Evolutionary conservation across 352 stramenopile species (phyloP), one percentile per base, ranked within the genome.

Genomic region (Peronospora tabacina): DNA sequence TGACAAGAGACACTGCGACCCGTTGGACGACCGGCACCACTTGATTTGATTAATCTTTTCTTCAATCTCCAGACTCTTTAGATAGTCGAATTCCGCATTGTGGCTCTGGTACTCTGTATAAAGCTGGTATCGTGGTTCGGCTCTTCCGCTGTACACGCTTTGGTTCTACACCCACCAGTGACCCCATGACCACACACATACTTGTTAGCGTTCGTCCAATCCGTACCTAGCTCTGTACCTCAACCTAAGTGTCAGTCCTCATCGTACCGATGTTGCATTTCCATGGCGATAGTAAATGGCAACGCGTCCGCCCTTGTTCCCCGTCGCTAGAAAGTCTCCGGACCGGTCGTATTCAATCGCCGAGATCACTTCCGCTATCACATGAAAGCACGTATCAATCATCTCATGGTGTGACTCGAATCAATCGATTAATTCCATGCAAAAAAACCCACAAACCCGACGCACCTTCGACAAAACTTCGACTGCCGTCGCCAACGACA

Each of bases 41-140:
- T 95, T 94, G 64, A 98, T 98, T 42, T 97, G 76, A 66, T 98
- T 98, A 62, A 98, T 98, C 54, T 98, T 98, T 59, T 98, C 93
- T 56, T 98, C 93, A 54, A 98, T 98, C 52, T 98, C 94, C 5
- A 98, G 75, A 52, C 85, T 97, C 63, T 98, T 98, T 35, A 98
- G 71, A 73, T 98, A 98, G 70, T 98, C 94, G 55, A 98, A 98
- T 65, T 98, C 94, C n/a, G 88, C 70, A 30, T 95, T 96, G 70
- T 98, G 94, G 63, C 88, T 97, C 70, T 98, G 90, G 55, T 93
- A 96, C 58, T 95, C 95, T n/a, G 86, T 86, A 70, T 96, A 98
- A 45, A 86, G 53, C 6, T 71, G 51, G 45, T 87, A 85, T 47
- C 72, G 68, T 17, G 72, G 52, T 30, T 72, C 58, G 26, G 57